phyloP scores from a whole-genome alignment of 139 green algal genomes.

The Coelastrella sp. region DNA sequence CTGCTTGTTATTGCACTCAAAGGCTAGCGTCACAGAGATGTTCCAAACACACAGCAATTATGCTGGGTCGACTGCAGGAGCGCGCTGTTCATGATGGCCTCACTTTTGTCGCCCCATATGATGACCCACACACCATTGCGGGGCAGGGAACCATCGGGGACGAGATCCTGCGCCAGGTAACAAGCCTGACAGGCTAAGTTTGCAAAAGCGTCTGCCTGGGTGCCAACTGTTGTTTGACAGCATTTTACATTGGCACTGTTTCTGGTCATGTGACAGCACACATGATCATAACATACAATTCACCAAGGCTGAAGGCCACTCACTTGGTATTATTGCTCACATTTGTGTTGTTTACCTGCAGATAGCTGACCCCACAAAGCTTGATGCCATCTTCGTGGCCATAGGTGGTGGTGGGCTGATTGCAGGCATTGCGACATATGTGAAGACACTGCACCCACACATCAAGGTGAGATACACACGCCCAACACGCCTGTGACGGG shows the following conservation, averaged over 20 bases:
- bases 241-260: not conserved
- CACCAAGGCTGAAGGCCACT: no score
- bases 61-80: not conserved
- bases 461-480: conserved; percentile 64
- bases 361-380: conserved; percentile 61
- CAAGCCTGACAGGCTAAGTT: not conserved
- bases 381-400: conserved; percentile 92
- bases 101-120: conserved; percentile 93
- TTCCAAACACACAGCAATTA: not conserved
- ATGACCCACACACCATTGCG: conserved; percentile 96
- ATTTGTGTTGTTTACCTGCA: not conserved
- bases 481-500: not conserved
- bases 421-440: conserved; percentile 91
- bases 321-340: not conserved
- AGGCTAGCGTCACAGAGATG: not conserved
- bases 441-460: conserved; percentile 88
- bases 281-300: not conserved
- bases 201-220: no score
- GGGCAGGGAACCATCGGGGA: conserved; percentile 95
- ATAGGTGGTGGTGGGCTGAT: conserved; percentile 94
- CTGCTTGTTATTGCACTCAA: no score
- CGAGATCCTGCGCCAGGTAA: conserved; percentile 89
- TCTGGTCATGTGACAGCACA: not conserved
- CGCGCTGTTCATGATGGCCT: conserved; percentile 70
- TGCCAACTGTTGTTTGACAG: no score